These are phyloP conservation scores for Phytopythium vexans DNA, from an alignment of 352 stramenopile species.

Conservation along the genomic window DNA sequence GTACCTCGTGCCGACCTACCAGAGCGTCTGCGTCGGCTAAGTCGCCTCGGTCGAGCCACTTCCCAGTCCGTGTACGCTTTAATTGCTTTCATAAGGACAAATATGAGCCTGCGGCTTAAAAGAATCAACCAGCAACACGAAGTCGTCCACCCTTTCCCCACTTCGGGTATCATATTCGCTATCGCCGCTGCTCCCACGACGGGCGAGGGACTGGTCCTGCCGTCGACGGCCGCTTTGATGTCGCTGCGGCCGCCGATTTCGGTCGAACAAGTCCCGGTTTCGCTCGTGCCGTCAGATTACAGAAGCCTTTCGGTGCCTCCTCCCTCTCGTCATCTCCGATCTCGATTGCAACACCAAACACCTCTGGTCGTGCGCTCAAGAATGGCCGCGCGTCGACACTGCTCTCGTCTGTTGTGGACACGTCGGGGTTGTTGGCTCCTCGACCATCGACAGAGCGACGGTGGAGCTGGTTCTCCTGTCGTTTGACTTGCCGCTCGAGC, in stretches of 20 bases:
- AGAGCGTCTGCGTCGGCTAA: slow-evolving; percentile 87
- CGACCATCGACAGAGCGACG: too few species aligned
- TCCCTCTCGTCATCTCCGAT: not conserved
- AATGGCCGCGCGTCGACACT: too few species aligned
- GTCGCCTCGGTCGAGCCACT: not conserved
- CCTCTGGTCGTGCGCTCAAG: too few species aligned
- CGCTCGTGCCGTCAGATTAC: not conserved
- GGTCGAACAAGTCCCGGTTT: slow-evolving; percentile 11
- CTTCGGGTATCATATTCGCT: not conserved
- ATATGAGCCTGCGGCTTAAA: not conserved
- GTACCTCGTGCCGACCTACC: slow-evolving; percentile 96
- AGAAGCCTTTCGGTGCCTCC: not conserved
- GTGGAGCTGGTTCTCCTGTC: slow-evolving; percentile 8
- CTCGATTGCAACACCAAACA: too few species aligned
- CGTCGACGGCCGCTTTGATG: not conserved
- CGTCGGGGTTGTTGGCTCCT: too few species aligned
- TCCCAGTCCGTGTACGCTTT: too few species aligned
- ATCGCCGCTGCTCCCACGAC: not conserved
- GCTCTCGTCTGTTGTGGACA: too few species aligned
- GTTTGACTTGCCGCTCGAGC: slow-evolving; percentile 40
- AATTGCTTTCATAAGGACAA: too few species aligned
- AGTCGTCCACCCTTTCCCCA: not conserved
- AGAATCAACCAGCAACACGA: not conserved
- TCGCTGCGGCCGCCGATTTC: slow-evolving; percentile 18
- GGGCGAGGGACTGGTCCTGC: not conserved